Conservation (phyloP, 2,329 filamentous ascomycete genomes). For the Tolypocladium cylindrosporum region DNA sequence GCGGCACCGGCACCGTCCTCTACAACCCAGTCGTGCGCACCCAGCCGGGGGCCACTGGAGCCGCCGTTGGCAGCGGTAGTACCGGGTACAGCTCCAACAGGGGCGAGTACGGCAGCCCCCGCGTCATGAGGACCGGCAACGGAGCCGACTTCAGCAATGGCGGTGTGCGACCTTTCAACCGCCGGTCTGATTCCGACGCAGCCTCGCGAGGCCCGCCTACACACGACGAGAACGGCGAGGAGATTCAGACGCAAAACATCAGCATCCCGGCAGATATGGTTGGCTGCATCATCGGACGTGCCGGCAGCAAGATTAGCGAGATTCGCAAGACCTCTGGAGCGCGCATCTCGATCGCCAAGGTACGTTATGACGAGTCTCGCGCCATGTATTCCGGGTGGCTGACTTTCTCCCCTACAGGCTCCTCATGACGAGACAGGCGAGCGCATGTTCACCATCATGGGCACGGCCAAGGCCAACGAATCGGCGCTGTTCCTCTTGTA, state of each 20-base stretch:
- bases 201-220: conserved; percentile 72
- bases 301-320: conserved; percentile 94
- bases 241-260: conserved; percentile 98
- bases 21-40: conserved; percentile 95
- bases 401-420: conserved; percentile 35
- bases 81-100: conserved; percentile 26
- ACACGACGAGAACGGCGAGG: conserved; percentile 92
- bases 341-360: conserved; percentile 95
- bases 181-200: conserved; percentile 76
- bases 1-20: conserved; percentile 89
- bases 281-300: conserved; percentile 95
- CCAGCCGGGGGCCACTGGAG: conserved; percentile 46
- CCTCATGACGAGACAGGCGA: conserved; percentile 96
- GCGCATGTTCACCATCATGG: conserved; percentile 99
- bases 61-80: conserved; percentile 25
- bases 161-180: conserved; percentile 53
- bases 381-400: not conserved
- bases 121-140: conserved; percentile 92
- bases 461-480: conserved; percentile 86
- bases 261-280: conserved; percentile 99
- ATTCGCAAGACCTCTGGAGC: conserved; percentile 95
- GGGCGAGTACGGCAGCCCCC: conserved; percentile 48
- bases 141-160: conserved; percentile 94
- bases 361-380: conserved; percentile 18
- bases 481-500: conserved; percentile 93